Evolutionary conservation across 805 yeast genomes (phyloP).

Genomic region (Saccharomycopsis sp.): DNA sequence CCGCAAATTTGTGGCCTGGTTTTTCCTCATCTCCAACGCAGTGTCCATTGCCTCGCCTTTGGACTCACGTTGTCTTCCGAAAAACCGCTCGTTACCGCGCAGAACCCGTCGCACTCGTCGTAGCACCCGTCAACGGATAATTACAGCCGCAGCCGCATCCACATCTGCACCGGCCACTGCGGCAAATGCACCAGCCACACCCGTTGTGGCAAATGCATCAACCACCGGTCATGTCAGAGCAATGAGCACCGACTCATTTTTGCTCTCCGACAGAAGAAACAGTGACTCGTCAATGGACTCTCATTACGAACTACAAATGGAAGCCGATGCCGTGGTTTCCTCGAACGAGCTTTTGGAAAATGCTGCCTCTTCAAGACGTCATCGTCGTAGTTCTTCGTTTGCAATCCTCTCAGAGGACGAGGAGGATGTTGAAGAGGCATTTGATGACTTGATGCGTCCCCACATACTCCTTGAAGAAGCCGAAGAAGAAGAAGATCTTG

Average conservation of each 20-base stretch:
- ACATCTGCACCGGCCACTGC: not conserved
- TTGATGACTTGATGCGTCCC: not conserved
- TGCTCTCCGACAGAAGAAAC: not conserved
- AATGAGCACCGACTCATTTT: not conserved
- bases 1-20: conserved; percentile 71
- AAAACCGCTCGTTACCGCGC: conserved; percentile 8
- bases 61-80: conserved; percentile 3
- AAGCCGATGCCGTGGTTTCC: not conserved
- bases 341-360: not conserved
- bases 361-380: not conserved
- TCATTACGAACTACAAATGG: not conserved
- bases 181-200: not conserved
- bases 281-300: not conserved
- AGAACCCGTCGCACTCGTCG: not conserved
- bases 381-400: not conserved
- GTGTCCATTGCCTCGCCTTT: conserved; percentile 7
- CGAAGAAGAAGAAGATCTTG: not conserved
- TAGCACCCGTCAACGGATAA: too few species aligned
- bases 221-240: too few species aligned
- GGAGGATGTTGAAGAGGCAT: not conserved
- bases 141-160: not conserved
- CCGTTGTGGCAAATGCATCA: not conserved
- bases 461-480: not conserved
- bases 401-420: not conserved
- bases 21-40: not conserved